phyloP scores from a whole-genome alignment of 495 filamentous ascomycete genomes.

The Rhizodiscina lignyota region DNA sequence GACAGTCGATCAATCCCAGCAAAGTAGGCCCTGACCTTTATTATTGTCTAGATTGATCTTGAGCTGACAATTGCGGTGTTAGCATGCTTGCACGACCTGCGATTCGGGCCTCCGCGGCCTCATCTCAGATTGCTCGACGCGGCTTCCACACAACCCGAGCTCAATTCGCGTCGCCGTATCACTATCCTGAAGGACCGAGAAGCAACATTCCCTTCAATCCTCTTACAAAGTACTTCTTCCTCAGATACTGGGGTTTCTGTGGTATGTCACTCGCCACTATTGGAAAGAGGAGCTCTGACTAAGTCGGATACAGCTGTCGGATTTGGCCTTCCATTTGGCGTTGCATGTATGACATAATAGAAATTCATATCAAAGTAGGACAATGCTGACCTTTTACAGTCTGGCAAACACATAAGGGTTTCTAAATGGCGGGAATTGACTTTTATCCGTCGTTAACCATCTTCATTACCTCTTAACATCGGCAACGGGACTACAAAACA shows the following conservation, averaged over 20 bases:
- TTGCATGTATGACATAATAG: constrained; percentile 49
- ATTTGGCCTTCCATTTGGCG: constrained; percentile 65
- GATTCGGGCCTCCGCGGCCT: constrained; percentile 41
- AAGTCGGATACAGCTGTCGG: constrained; percentile 37
- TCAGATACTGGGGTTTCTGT: constrained; percentile 72
- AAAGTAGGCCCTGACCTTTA: too few relatives aligned
- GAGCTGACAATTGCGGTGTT: too few relatives aligned
- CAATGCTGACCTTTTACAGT: constrained; percentile 28
- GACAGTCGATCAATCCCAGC: too few relatives aligned
- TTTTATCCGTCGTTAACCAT: too few relatives aligned
- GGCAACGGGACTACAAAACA: too few relatives aligned
- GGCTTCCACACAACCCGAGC: constrained; percentile 83
- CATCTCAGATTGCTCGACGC: constrained; percentile 61
- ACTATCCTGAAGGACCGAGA: constrained; percentile 93
- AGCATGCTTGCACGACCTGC: constrained; percentile 77
- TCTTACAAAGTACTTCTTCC: constrained; percentile 62
- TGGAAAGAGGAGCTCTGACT: not conserved
- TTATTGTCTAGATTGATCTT: too few relatives aligned
- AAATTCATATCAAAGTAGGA: constrained; percentile 1
- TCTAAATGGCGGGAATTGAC: too few relatives aligned
- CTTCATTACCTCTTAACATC: too few relatives aligned
- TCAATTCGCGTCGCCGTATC: constrained; percentile 78
- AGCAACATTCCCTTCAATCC: constrained; percentile 96
- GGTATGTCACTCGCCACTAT: constrained; percentile 28
- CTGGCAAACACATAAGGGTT: constrained; percentile 77